phyloP scores from a whole-genome alignment of 1,139 yeast species.

The Entelexis paramagnoliae region DNA sequence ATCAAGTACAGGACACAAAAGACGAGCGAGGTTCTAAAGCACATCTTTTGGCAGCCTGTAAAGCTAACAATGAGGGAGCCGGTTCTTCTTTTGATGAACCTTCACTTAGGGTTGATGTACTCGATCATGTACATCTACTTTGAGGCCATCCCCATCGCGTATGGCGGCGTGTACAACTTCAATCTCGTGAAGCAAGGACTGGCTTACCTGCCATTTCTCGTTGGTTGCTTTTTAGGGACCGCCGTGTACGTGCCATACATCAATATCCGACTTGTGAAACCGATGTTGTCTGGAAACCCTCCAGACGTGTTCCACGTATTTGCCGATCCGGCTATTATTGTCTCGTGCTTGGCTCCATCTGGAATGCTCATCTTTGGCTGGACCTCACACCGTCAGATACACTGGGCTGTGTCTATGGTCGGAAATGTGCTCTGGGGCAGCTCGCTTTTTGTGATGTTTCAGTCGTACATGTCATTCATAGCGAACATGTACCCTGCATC shows the following conservation, averaged over 20 bases:
- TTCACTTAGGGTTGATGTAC: constrained; percentile 46
- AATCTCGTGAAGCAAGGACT: constrained; percentile 42
- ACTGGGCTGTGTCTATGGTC: constrained; percentile 72
- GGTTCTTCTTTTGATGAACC: constrained; percentile 28
- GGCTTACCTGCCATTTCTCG: constrained; percentile 38
- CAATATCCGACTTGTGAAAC: not conserved
- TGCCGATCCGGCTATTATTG: constrained; percentile 18
- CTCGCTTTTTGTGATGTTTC: constrained; percentile 63
- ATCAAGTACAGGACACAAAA: not conserved
- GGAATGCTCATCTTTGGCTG: constrained; percentile 43
- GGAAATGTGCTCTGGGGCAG: constrained; percentile 71
- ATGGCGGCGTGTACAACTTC: constrained; percentile 38
- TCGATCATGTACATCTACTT: constrained; percentile 49
- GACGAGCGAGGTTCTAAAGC: constrained; percentile 24
- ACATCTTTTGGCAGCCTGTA: constrained; percentile 41
- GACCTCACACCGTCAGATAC: constrained; percentile 52
- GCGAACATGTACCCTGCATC: constrained; percentile 66
- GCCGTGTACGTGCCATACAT: not conserved
- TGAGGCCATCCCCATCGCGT: constrained; percentile 53
- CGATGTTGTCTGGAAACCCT: constrained; percentile 32
- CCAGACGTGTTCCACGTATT: constrained; percentile 33
- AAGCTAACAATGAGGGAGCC: constrained; percentile 29
- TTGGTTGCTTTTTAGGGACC: constrained; percentile 30
- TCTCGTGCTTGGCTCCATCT: constrained; percentile 2
- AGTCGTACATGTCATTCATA: constrained; percentile 60